Conservation (phyloP, 495 filamentous ascomycete genomes). For the Aspergillus sparsus region DNA sequence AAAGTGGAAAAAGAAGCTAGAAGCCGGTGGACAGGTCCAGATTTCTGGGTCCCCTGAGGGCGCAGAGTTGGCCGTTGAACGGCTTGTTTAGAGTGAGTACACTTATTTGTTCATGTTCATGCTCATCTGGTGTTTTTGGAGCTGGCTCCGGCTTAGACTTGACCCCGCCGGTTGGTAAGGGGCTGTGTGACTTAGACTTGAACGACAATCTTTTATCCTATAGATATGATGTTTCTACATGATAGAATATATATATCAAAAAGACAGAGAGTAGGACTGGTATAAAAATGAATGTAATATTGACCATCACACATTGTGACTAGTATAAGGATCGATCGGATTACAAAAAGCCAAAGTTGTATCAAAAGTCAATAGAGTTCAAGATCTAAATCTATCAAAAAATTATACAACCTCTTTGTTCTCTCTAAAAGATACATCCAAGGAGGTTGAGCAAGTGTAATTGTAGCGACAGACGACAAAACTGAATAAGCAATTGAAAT, state of each 20-base stretch:
- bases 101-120: constrained; percentile 1
- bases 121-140: constrained; percentile 6
- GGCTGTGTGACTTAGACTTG: constrained; percentile 3
- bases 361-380: constrained; percentile 1
- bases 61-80: constrained; percentile 40
- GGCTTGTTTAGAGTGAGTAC: constrained; percentile 34
- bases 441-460: neutral
- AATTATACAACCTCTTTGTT: constrained; percentile 7
- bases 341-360: neutral
- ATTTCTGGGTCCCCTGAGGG: constrained; percentile 31
- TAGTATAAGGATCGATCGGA: neutral
- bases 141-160: constrained; percentile 21
- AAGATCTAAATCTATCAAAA: constrained; percentile 15
- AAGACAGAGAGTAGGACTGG: neutral
- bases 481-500: constrained; percentile 11
- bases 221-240: neutral
- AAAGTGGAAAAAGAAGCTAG: constrained; percentile 86
- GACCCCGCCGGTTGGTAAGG: neutral
- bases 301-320: neutral
- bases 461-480: neutral
- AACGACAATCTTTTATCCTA: neutral
- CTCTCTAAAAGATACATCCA: constrained; percentile 10
- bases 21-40: constrained; percentile 60
- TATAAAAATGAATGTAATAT: neutral
- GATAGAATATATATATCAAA: constrained; percentile 1